These are phyloP conservation scores for Discostella stelligera DNA, from an alignment of 352 stramenopile species.

Conservation along the genomic window DNA sequence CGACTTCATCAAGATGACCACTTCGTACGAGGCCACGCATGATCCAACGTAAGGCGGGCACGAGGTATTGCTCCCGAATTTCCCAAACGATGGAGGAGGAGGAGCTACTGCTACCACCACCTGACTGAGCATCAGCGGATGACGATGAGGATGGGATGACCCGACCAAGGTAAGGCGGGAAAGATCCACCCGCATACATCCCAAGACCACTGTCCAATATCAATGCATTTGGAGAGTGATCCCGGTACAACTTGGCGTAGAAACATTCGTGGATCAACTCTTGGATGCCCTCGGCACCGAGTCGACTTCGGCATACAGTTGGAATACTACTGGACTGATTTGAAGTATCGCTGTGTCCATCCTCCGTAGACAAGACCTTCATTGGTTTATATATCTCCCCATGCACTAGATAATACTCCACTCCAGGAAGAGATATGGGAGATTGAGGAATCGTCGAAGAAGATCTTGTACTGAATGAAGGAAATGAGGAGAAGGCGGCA, in stretches of 20 bases:
- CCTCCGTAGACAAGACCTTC: background rate
- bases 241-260: conserved; percentile 64
- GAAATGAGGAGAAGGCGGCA: background rate
- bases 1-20: conserved; percentile 71
- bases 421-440: conserved; percentile 21
- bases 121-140: background rate
- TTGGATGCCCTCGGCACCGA: conserved; percentile 58
- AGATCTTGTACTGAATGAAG: background rate
- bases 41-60: conserved; percentile 74
- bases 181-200: conserved; percentile 54
- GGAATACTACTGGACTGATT: conserved; percentile 9
- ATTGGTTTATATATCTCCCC: conserved; percentile 17
- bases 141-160: conserved; percentile 42
- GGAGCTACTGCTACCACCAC: background rate
- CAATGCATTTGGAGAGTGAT: conserved; percentile 37
- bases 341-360: background rate
- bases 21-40: conserved; percentile 72
- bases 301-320: conserved; percentile 34
- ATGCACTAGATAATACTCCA: conserved; percentile 44
- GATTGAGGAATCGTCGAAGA: conserved; percentile 13
- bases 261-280: conserved; percentile 70
- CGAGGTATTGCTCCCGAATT: conserved; percentile 65
- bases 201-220: conserved; percentile 48
- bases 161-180: conserved; percentile 66
- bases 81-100: conserved; percentile 58